Conservation (phyloP, 2,329 filamentous ascomycete genomes). For the Aspergillus novofumigatus region DNA sequence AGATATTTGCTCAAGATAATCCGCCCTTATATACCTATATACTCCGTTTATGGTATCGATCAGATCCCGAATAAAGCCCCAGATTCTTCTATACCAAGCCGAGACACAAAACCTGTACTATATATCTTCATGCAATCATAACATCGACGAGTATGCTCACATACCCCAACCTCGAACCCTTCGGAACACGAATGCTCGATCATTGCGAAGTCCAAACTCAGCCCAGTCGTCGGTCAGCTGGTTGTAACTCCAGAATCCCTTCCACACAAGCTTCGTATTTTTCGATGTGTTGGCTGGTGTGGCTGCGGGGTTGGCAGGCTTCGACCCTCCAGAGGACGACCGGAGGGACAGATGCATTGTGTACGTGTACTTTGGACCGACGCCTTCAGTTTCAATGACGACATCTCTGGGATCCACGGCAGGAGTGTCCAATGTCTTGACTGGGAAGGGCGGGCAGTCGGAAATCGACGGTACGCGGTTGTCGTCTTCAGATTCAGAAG, state of each 20-base stretch:
- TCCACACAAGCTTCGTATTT: slow-evolving; percentile 87
- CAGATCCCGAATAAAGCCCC: not conserved
- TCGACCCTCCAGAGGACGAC: slow-evolving; percentile 49
- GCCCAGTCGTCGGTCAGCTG: slow-evolving; percentile 84
- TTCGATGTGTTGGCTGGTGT: slow-evolving; percentile 46
- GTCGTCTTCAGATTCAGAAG: slow-evolving; percentile 16
- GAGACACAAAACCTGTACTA: not conserved
- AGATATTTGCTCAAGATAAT: not conserved
- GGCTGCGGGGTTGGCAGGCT: slow-evolving; percentile 39
- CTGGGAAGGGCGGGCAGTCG: slow-evolving; percentile 15
- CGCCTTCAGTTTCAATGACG: slow-evolving; percentile 81
- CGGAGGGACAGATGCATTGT: slow-evolving; percentile 72
- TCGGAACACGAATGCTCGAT: slow-evolving; percentile 59
- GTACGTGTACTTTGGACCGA: slow-evolving; percentile 74
- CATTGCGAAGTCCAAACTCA: slow-evolving; percentile 66
- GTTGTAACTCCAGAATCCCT: slow-evolving; percentile 88
- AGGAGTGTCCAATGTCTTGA: slow-evolving; percentile 12
- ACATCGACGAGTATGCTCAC: slow-evolving; percentile 15
- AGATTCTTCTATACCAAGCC: not conserved
- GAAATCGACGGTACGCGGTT: slow-evolving; percentile 33
- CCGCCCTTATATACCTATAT: not conserved
- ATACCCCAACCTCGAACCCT: slow-evolving; percentile 58
- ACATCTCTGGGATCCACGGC: slow-evolving; percentile 53
- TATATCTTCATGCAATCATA: not conserved
- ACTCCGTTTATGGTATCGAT: not conserved